Evolutionary conservation across 1,139 yeast species (phyloP), one percentile per base, ranked within the genome.

Genomic region (Sugiyamaella grinbergsii): DNA sequence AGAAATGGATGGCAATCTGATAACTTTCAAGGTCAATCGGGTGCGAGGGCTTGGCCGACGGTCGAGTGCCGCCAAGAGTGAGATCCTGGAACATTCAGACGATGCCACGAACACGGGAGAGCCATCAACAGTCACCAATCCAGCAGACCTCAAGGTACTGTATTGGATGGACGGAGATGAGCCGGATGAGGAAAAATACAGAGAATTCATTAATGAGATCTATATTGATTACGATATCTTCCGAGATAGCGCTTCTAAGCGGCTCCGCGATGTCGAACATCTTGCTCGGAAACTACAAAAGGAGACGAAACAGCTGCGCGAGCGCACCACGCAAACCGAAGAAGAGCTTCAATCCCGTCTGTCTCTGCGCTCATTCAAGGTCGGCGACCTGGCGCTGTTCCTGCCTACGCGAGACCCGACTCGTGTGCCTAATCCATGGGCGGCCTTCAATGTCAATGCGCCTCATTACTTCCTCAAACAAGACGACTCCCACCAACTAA

Each of bases 211-310:
- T 36, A 64, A 62, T 43, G 67, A 65, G 40, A 67, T 74, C 10
- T 69, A 68, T 39, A 66, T 78, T 29, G 78, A 82, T 55, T 73
- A 73, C 53, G 77, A 74, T 33, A 72, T 84, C 51, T 82, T 85
- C 61, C 75, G 82, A 46, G 77, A 78, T 44, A 83, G 90, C 1
- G 82, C 90, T 2, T 75, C 83, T 29, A 83, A 85, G 62, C 75
- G 98, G 54, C 90, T 93, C 63, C 80, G 80, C 54, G 98, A 91
- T 64, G 95, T 91, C 46, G 98, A 93, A 66, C 82, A 85, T n/a
- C 76, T 90, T 59, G 98, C 98, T 0, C 83, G 94, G 62, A 85
- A 82, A 62, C 76, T 88, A 54, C 87, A 91, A 52, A 84, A 84
- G 62, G 96, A 90, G 59, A 83, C 80, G 57, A 81, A 80, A 59